Evolutionary conservation across 2,329 filamentous ascomycete genomes (phyloP), one percentile per base, ranked within the genome.

Genomic region (Talaromyces sp.): DNA sequence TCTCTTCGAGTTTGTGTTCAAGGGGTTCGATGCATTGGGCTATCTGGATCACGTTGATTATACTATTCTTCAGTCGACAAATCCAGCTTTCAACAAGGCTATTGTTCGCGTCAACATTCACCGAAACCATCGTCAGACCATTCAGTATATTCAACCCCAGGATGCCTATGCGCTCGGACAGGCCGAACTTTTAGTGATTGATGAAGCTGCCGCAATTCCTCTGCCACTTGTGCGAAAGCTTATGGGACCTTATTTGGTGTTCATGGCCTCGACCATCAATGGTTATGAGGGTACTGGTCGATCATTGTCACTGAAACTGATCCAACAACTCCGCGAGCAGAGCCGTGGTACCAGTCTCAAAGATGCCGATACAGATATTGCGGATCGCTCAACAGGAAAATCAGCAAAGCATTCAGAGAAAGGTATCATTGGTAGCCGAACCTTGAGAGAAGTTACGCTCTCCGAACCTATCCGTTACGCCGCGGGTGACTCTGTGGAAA

Each of bases 241-340:
- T 40, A 92, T 99, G 84, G 94, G 94, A 0, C 93, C 93, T 13
- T 99, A 99, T 73, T 80, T 99, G 37, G 91, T 97, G 8, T 99
- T 99, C 75, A 97, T 99, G 94, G 91, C 95, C 0, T 99, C 94
- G 0, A 99, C 94, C 1, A 97, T 99, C 77, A 97, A 97, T 70
- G 94, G 94, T 59, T 99, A 99, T 71, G 94, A 99, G 77, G 94
- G 94, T 58, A 99, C 94, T 6, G 94, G 94, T 40, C 86, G 94
- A 59, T 97, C 94, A 1, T 81, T 99, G 5, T 97, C 94, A 0
- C 79, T 99, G 56, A 99, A 99, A 77, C 81, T 99, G 64, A 97
- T 99, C 63, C 95, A 97, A 72, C 93, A 99, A 75, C 84, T 99
- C 22, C 87, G 94, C 59, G 93, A 99, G 67, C 92, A 99, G 71